A percentile compares a stretch with the other conserved stretches of the same genome.
These are phyloP conservation scores for Trichoderma polysporum DNA, from an alignment of 2,329 filamentous ascomycete species.

Conservation along the genomic window DNA sequence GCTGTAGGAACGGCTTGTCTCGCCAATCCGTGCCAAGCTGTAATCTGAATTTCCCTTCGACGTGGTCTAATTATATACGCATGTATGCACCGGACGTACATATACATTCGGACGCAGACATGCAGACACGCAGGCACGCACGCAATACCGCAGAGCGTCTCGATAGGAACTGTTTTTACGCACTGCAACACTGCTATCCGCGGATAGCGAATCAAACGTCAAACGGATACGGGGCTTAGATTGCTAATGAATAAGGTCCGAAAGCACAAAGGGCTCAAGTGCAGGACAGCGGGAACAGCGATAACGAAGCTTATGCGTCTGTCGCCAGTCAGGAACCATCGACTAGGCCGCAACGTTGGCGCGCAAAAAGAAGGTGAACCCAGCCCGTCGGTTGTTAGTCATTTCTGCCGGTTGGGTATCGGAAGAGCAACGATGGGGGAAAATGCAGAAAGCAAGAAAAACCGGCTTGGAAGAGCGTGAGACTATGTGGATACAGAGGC, in stretches of 20 bases:
- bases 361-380: background rate
- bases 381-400: background rate
- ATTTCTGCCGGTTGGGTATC: background rate
- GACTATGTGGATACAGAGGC: constrained; percentile 5
- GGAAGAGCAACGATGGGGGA: background rate
- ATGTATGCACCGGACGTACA: background rate
- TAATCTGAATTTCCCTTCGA: background rate
- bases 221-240: background rate
- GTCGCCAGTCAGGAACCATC: constrained; percentile 7
- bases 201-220: background rate
- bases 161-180: background rate
- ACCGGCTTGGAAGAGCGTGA: background rate
- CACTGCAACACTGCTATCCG: background rate
- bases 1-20: background rate
- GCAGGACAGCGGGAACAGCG: background rate
- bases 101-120: constrained; percentile 8
- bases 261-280: background rate
- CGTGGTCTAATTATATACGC: background rate
- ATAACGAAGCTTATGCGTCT: background rate
- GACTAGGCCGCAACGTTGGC: background rate
- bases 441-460: background rate
- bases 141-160: background rate
- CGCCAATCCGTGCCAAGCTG: background rate
- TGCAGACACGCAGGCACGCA: constrained; percentile 13
- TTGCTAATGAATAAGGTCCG: background rate